These are phyloP conservation scores for Debaryomyces fabryi DNA, from an alignment of 1,139 yeast species.

Conservation along the genomic window DNA sequence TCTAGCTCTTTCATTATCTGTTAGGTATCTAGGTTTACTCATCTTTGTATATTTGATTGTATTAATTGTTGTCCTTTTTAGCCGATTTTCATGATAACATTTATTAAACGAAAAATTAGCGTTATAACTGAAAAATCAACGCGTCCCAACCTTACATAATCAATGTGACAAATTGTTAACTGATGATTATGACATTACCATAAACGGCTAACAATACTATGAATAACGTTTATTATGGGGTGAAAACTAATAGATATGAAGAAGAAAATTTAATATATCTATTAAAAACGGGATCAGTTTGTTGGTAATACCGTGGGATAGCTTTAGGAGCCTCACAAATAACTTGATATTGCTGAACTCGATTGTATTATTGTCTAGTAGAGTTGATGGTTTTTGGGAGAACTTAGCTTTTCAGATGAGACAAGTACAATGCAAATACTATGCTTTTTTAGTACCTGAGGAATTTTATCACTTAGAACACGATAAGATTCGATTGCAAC, in stretches of 20 bases:
- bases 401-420: background rate
- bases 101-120: slow-evolving; percentile 2
- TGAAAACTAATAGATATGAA: background rate
- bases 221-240: slow-evolving; percentile 3
- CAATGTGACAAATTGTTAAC: background rate
- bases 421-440: background rate
- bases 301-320: slow-evolving; percentile 1
- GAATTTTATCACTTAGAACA: background rate
- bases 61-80: background rate
- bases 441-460: background rate
- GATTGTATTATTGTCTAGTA: slow-evolving; percentile 6
- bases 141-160: slow-evolving; percentile 7
- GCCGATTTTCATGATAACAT: background rate
- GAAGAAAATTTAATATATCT: background rate
- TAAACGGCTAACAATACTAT: background rate
- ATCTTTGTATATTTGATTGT: slow-evolving; percentile 17
- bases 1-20: slow-evolving; percentile 83
- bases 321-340: slow-evolving; percentile 1
- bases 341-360: background rate
- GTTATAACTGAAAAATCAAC: slow-evolving; percentile 2
- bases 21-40: slow-evolving; percentile 65
- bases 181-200: background rate
- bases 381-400: background rate
- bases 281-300: background rate
- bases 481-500: background rate